These are phyloP conservation scores for Talaromyces adpressus DNA, from an alignment of 495 filamentous ascomycete genomes.

Conservation along the genomic window DNA sequence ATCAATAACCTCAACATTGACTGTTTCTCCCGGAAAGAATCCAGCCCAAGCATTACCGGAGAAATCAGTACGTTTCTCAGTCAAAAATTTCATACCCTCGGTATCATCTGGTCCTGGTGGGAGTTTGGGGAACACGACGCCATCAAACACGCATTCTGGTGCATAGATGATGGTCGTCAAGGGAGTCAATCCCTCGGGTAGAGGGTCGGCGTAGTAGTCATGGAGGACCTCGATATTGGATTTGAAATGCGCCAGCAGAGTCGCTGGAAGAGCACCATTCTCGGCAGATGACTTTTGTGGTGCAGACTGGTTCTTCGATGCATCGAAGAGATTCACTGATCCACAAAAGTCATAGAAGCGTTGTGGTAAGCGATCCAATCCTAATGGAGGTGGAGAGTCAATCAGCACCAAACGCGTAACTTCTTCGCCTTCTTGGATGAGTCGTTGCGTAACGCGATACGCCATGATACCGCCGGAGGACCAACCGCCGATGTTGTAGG, in stretches of 20 bases:
- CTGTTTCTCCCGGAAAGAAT: conserved; percentile 17
- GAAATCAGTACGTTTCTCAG: conserved; percentile 31
- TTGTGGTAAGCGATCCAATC: too few relatives aligned
- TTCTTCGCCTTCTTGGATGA: too few relatives aligned
- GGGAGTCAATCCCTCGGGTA: conserved; percentile 10
- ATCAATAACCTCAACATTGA: conserved; percentile 15
- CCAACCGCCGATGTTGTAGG: too few relatives aligned
- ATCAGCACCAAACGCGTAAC: too few relatives aligned
- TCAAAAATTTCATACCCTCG: conserved; percentile 26
- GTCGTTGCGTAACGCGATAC: too few relatives aligned
- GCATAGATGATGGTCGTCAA: conserved; percentile 24
- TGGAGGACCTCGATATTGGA: conserved; percentile 25
- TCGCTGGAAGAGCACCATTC: not conserved
- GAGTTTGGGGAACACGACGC: conserved; percentile 16
- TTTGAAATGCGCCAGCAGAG: conserved; percentile 25
- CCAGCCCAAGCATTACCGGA: conserved; percentile 20
- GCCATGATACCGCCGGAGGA: too few relatives aligned
- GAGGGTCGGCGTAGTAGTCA: conserved; percentile 20
- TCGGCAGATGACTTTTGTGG: not conserved
- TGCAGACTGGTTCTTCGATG: too few relatives aligned
- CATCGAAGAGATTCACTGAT: too few relatives aligned
- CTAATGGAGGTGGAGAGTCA: too few relatives aligned
- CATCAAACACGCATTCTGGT: conserved; percentile 15
- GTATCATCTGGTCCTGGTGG: conserved; percentile 20
- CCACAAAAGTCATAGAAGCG: too few relatives aligned